Evolutionary conservation across 2,329 filamentous ascomycete genomes (phyloP), one percentile per base, ranked within the genome.

Genomic region (Colletotrichum shisoi): DNA sequence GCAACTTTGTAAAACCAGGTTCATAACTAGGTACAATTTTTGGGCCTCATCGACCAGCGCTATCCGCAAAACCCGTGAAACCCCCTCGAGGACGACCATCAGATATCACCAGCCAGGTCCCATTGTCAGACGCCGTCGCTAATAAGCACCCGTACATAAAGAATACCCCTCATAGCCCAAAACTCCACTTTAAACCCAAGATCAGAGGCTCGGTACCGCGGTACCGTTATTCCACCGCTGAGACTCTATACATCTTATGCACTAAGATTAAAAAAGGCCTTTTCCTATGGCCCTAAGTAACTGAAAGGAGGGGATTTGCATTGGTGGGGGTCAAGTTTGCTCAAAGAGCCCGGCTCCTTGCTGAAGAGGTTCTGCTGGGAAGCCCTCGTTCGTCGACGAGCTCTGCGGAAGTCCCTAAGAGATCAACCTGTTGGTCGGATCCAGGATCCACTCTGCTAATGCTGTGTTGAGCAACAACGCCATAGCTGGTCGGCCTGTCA

Each of bases 401-500:
- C 74, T 89, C 87, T 1, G 86, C 87, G 7, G 84, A 79, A 69
- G 81, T 83, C 21, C 83, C 85, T 2, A 87, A 74, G 27, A 85
- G 77, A 68, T 86, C 80, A 11, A 81, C 74, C 9, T 78, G 74
- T 4, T 73, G 76, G 44, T 78, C 75, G 24, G 79, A 77, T 12
- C 78, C 78, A 5, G 82, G 83, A 59, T 88, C 85, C 21, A 88
- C 79, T 34, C 82, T 81, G 71, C 78, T 85, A 66, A 88, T 83
- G 64, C 79, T 85, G 62, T 87, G 85, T 40, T 87, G 85, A 64
- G 83, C 79, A 24, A 89, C 87, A 62, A 81, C 81, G 21, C 87
- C 87, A 61, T 84, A 83, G 62, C 81, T 87, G 1, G 84, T 82
- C 8, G 84, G 82, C 40, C 82, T 79, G 54, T 86, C 83, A 24